Conservation (phyloP, 305 asterid genomes). For the Fraxinus sp. region DNA sequence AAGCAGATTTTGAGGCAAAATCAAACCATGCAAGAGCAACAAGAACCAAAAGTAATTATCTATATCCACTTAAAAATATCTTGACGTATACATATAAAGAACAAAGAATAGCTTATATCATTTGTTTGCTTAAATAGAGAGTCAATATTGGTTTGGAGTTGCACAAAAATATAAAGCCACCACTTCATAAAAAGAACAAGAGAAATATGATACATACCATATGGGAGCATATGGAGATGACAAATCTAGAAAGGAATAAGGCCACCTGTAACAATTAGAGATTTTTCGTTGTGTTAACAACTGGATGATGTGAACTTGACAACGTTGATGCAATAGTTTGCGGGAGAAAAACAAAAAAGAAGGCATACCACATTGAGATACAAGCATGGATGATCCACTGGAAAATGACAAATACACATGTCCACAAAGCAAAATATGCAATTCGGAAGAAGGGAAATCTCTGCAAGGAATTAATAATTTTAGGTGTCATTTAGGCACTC, state of each 20-base stretch:
- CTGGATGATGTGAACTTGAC: background rate
- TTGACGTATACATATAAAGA: background rate
- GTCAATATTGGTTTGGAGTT: background rate
- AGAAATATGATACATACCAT: constrained; percentile 43
- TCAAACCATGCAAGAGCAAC: background rate
- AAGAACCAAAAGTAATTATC: background rate
- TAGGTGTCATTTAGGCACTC: background rate
- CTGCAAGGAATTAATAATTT: constrained; percentile 42
- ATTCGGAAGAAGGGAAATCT: constrained; percentile 82
- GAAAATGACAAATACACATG: constrained; percentile 60
- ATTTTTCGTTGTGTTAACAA: background rate
- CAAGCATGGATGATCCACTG: constrained; percentile 85
- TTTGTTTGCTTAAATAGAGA: background rate
- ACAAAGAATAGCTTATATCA: background rate
- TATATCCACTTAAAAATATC: background rate
- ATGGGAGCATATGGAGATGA: constrained; percentile 69
- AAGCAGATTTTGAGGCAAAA: background rate
- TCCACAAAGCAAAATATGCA: constrained; percentile 75
- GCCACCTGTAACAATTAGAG: constrained; percentile 64
- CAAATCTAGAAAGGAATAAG: constrained; percentile 77
- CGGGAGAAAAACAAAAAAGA: background rate
- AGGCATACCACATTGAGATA: constrained; percentile 49
- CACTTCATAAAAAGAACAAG: constrained; percentile 13
- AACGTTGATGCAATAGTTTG: background rate
- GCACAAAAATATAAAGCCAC: background rate